phyloP scores from a whole-genome alignment of 768 basidiomycete species.

The Ephemerocybe angulata region DNA sequence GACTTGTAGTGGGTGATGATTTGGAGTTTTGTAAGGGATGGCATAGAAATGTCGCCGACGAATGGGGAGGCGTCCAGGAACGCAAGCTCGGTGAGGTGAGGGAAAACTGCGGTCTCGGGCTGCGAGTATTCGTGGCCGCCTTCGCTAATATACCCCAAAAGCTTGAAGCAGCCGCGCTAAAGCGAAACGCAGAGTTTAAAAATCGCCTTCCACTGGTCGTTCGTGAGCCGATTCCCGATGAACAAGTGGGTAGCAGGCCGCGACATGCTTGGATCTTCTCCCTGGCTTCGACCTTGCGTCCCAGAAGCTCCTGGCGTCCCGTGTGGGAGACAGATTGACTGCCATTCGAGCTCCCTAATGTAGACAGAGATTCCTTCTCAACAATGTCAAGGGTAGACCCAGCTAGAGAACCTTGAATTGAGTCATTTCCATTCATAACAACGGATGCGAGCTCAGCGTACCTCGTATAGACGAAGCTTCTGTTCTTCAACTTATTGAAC shows the following conservation, averaged over 20 bases:
- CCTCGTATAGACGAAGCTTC: too few species aligned
- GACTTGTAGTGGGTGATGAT: background rate
- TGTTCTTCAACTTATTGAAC: too few species aligned
- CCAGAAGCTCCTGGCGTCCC: too few species aligned
- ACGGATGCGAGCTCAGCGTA: too few species aligned
- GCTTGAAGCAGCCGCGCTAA: background rate
- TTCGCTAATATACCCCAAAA: background rate
- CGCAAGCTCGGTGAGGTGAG: background rate
- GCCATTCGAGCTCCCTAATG: too few species aligned
- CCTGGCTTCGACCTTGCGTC: too few species aligned
- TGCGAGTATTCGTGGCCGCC: background rate
- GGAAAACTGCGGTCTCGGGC: background rate
- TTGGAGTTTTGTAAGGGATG: background rate
- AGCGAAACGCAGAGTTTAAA: conserved; percentile 41
- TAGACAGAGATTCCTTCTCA: too few species aligned
- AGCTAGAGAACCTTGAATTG: too few species aligned
- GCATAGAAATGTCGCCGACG: background rate
- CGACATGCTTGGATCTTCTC: too few species aligned
- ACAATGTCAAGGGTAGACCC: too few species aligned
- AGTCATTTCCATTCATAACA: too few species aligned
- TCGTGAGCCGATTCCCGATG: conserved; percentile 41
- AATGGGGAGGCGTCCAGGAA: background rate
- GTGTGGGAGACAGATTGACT: too few species aligned
- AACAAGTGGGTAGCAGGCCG: background rate
- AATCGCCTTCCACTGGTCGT: conserved; percentile 31